Percentiles rank a stretch among this genome's conserved stretches.
These are phyloP conservation scores for Pseudisothecium myosuroides DNA, from an alignment of 225 moss, liverwort and hornwort species.

Conservation along the genomic window DNA sequence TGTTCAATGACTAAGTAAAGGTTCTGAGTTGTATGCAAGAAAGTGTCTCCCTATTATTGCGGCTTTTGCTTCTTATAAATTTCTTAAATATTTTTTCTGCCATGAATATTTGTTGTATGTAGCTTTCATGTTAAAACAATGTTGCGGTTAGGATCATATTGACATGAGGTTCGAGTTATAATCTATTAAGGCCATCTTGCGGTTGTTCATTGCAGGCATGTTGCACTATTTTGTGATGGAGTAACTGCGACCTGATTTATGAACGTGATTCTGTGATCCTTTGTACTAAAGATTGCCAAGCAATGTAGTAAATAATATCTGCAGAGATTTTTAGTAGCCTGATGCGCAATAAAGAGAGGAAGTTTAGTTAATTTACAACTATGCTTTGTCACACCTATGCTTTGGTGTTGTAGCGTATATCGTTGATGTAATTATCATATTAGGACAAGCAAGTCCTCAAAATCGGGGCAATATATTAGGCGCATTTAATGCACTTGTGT, in stretches of 20 bases:
- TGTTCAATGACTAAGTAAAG: not conserved
- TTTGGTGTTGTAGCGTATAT: conserved; percentile 28
- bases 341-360: not conserved
- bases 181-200: not conserved
- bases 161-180: not conserved
- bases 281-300: not conserved
- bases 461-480: not conserved
- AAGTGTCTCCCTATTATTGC: not conserved
- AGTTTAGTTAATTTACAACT: conserved; percentile 2
- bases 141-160: not conserved
- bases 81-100: not conserved
- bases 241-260: not conserved
- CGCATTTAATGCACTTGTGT: not conserved
- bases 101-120: not conserved
- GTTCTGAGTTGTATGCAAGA: not conserved
- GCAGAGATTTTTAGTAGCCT: conserved; percentile 5
- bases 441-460: conserved; percentile 1
- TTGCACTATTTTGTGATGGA: conserved; percentile 39
- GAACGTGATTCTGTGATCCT: conserved; percentile 18
- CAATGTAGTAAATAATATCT: not conserved
- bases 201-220: conserved; percentile 22
- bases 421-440: conserved; percentile 8
- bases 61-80: not conserved
- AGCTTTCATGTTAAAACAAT: not conserved
- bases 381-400: conserved; percentile 9